Evolutionary conservation across 1,139 yeast genomes (phyloP).

Genomic region (Kodamaea arcana): DNA sequence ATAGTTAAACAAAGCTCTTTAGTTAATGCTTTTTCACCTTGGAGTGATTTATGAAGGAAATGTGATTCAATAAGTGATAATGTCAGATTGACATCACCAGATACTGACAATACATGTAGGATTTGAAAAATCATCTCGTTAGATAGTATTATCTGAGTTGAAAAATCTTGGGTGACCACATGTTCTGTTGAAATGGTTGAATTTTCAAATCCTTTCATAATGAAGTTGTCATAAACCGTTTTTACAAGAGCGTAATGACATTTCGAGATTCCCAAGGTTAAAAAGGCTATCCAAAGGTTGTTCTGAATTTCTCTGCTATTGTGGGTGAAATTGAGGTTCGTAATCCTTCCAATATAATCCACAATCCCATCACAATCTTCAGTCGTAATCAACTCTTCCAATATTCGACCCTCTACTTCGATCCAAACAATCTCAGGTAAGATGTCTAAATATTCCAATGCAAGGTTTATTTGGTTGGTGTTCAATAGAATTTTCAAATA

Average conservation of each 20-base stretch:
- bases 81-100: conserved; percentile 39
- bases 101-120: conserved; percentile 28
- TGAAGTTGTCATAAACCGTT: conserved; percentile 24
- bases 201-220: conserved; percentile 28
- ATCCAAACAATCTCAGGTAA: conserved; percentile 1
- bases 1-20: conserved; percentile 32
- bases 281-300: conserved; percentile 19
- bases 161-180: conserved; percentile 16
- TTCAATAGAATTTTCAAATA: conserved; percentile 23
- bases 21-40: conserved; percentile 32
- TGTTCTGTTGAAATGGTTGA: conserved; percentile 21
- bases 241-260: conserved; percentile 28
- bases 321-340: too few relatives aligned
- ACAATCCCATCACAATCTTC: conserved; percentile 1
- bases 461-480: conserved; percentile 21
- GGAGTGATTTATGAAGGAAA: conserved; percentile 28
- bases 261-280: conserved; percentile 21
- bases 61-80: conserved; percentile 35
- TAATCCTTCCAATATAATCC: background rate
- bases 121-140: conserved; percentile 17
- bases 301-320: conserved; percentile 9
- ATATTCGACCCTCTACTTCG: conserved; percentile 5
- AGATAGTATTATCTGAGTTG: conserved; percentile 7
- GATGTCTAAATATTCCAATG: conserved; percentile 19
- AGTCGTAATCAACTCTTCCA: background rate